Conservation (phyloP, 768 basidiomycete genomes). For the Lentinula detonsa region DNA sequence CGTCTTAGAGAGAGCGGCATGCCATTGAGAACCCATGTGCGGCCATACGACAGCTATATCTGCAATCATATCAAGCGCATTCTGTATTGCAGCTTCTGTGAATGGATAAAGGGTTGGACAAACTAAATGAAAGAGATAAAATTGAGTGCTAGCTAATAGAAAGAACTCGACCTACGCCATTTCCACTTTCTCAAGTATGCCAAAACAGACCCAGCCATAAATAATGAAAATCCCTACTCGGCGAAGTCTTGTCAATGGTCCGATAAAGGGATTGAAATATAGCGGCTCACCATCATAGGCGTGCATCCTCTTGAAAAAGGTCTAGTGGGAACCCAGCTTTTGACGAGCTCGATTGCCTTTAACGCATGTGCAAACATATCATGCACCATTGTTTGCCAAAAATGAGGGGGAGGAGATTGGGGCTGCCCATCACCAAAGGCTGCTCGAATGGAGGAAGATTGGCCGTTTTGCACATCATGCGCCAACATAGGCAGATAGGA, state of each 20-base stretch:
- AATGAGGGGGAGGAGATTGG: slow-evolving; percentile 2
- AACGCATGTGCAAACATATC: slow-evolving; percentile 10
- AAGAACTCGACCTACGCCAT: slow-evolving; percentile 6
- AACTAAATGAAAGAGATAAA: neutral
- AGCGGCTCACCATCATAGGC: slow-evolving; percentile 17
- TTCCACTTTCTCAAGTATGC: slow-evolving; percentile 8
- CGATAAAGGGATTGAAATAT: no score
- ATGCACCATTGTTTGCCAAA: slow-evolving; percentile 11
- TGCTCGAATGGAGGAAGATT: neutral
- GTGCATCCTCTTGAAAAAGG: slow-evolving; percentile 13
- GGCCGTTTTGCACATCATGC: slow-evolving; percentile 1
- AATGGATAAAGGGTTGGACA: slow-evolving; percentile 5
- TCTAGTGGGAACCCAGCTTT: slow-evolving; percentile 9
- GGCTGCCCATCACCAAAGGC: neutral
- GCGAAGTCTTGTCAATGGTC: neutral
- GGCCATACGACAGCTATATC: slow-evolving; percentile 10
- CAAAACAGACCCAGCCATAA: slow-evolving; percentile 10
- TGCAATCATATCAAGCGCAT: slow-evolving; percentile 7
- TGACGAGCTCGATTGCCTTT: slow-evolving; percentile 9
- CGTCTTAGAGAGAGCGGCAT: slow-evolving; percentile 3
- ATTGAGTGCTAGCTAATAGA: neutral
- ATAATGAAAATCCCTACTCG: slow-evolving; percentile 8
- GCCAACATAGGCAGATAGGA: slow-evolving; percentile 9
- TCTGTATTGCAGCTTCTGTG: slow-evolving; percentile 2
- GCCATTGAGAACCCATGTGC: slow-evolving; percentile 8